Evolutionary conservation across 2,329 filamentous ascomycete species (phyloP), one percentile per base, ranked within the genome.

Genomic region (Neopestalotiopsis sp.): DNA sequence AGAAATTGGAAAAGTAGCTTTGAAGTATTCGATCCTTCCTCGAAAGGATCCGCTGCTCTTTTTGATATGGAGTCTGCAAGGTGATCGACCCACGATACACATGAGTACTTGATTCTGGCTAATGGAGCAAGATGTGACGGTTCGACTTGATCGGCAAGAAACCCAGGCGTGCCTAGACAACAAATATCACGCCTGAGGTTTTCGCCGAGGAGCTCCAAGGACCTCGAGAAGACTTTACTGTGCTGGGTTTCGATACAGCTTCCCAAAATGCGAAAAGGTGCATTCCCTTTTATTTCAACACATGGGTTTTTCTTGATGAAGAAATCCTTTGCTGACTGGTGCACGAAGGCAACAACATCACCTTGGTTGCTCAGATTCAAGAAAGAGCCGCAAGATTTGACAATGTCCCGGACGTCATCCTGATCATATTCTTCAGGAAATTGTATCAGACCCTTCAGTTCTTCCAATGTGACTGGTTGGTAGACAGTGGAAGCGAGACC

Each of bases 281-380:
- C 1, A 5, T 45, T 45, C 5, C 40, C 40, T 72, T 13, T 69
- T 56, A n/a, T 65, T n/a, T 5, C 63, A 66, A 17, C 40, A 17
- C 5, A 45, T 9, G 74, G 12, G 2, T 45, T 67, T 32, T 73
- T 40, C 5, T 68, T 38, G 28, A 58, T 17, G 1, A 86, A 68
- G 70, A 76, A 83, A 20, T 85, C 82, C 70, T 83, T 83, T 0
- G 81, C 83, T 3, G 82, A 84, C 68, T 82, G 79, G 69, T 85
- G 81, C 1, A 85, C 76, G 69, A 83, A 79, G 59, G 74, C 79
- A 6, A 84, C 59, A 0, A 38, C 70, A 1, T 53, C 68, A 0
- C 79, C 64, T 49, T 73, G 74, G 4, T 45, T 45, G 42, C 13
- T 45, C 13, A 42, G 81, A 14, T 1, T 75, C 81, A 0, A 85